These are phyloP conservation scores for Scheffersomyces ergatensis DNA, from an alignment of 805 yeast species.

Conservation along the genomic window DNA sequence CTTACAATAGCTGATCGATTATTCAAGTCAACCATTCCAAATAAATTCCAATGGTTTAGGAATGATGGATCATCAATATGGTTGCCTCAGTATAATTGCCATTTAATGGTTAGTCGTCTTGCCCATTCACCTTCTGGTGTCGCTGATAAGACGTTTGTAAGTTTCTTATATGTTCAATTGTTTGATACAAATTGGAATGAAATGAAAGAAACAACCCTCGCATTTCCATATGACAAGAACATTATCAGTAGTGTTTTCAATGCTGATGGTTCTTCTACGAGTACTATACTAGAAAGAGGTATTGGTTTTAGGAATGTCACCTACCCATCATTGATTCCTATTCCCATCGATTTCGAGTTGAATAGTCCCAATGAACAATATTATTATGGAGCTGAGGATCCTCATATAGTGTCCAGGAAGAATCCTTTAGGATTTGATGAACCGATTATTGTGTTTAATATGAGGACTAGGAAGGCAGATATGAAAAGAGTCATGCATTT, in stretches of 20 bases:
- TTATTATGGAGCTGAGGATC: conserved; percentile 27
- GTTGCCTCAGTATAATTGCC: conserved; percentile 29
- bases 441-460: conserved; percentile 22
- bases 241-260: conserved; percentile 9
- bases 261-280: conserved; percentile 13
- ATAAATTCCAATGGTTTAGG: conserved; percentile 25
- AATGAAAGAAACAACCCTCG: conserved; percentile 15
- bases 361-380: conserved; percentile 10
- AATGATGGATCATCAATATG: conserved; percentile 32
- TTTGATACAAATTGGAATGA: conserved; percentile 23
- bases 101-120: conserved; percentile 27
- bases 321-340: conserved; percentile 12
- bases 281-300: conserved; percentile 6
- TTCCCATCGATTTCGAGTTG: conserved; percentile 12
- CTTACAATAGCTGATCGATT: conserved; percentile 11
- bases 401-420: conserved; percentile 19
- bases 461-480: conserved; percentile 4
- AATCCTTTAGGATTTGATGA: conserved; percentile 24
- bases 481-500: conserved; percentile 27
- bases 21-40: conserved; percentile 19
- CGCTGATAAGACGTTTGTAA: conserved; percentile 22
- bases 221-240: conserved; percentile 23
- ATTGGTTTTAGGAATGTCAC: conserved; percentile 11
- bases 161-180: conserved; percentile 21
- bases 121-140: conserved; percentile 20